Evolutionary conservation across 192 early-diverging fungal species (phyloP), one percentile per base, ranked within the genome.

Genomic region (Gonapodya prolifera): DNA sequence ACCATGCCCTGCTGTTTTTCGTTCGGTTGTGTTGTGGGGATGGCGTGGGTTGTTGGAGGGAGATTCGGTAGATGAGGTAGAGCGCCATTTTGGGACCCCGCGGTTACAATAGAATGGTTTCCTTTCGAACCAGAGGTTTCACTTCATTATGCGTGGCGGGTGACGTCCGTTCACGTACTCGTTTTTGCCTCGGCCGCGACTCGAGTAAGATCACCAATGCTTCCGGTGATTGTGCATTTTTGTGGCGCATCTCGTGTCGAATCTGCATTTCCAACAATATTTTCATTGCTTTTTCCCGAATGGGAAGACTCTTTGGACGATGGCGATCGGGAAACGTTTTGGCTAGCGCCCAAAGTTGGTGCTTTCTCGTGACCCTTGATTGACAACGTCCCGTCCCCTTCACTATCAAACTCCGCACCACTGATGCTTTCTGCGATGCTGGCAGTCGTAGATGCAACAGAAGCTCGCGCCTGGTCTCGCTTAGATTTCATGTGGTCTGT

Each of bases 401-500:
- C 45, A 8, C 8, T 61, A 61, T 61, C 45, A 23, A 16, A 61
- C 8, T 61, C 45, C 8, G 45, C 23, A 23, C 8, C 45, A 23
- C 45, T 61, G 45, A 23, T 23, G 23, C 8, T 61, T 61, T 61
- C 45, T 16, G 35, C 35, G 2, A 75, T 75, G 73, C 31, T 75
- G 33, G 35, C 69, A 80, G 30, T 23, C 70, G 79, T 82, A 31
- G 76, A 32, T 31, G 70, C 82, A 28, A 33, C 30, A 34, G 80
- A 34, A 1, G 69, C 34, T 32, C 34, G 34, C 33, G 77, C 18
- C 2, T 79, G 69, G 30, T 79, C 28, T 34, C 93, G 90, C 81
- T 86, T 80, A 77, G 77, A 70, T 35, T 75, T 78, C 81, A 89
- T 75, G 79, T 88, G 83, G 77, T 95, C 96, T 30, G 96, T 95